Conservation (phyloP, 2,329 filamentous ascomycete genomes). For the Ramichloridium luteum region DNA sequence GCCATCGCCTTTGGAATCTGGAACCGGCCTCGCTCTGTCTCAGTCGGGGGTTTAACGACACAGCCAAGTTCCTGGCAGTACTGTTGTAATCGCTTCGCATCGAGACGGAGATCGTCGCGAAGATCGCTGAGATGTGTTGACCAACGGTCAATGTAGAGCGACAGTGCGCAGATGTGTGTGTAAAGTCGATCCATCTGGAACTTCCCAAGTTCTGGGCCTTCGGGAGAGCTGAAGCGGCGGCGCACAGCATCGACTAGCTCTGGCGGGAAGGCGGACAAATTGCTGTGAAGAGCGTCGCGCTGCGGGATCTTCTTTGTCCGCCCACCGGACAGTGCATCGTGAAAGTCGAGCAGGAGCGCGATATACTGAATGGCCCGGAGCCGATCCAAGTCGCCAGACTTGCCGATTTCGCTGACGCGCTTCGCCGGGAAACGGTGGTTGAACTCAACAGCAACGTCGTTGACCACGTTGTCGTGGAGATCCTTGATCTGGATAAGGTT, state of each 20-base stretch:
- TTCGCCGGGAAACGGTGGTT: constrained; percentile 53
- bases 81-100: constrained; percentile 54
- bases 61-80: constrained; percentile 71
- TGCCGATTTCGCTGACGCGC: constrained; percentile 47
- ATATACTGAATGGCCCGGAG: constrained; percentile 40
- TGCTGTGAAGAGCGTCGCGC: constrained; percentile 48
- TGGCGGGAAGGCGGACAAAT: constrained; percentile 45
- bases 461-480: constrained; percentile 57
- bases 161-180: constrained; percentile 60
- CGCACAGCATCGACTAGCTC: constrained; percentile 54
- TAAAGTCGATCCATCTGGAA: constrained; percentile 60
- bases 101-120: constrained; percentile 58
- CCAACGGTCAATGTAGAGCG: constrained; percentile 60
- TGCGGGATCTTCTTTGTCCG: constrained; percentile 41
- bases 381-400: constrained; percentile 34
- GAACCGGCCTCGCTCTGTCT: constrained; percentile 34
- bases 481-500: constrained; percentile 56
- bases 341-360: constrained; percentile 36
- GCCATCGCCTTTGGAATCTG: constrained; percentile 50
- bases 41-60: constrained; percentile 39
- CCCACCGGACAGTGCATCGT: constrained; percentile 26
- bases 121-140: constrained; percentile 59
- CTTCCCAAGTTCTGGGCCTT: constrained; percentile 50
- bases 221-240: constrained; percentile 52
- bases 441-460: constrained; percentile 44